Percentiles rank a stretch among this genome's conserved stretches.
Conservation (phyloP, 2,329 filamentous ascomycete genomes). For the Falciphora oryzae region DNA sequence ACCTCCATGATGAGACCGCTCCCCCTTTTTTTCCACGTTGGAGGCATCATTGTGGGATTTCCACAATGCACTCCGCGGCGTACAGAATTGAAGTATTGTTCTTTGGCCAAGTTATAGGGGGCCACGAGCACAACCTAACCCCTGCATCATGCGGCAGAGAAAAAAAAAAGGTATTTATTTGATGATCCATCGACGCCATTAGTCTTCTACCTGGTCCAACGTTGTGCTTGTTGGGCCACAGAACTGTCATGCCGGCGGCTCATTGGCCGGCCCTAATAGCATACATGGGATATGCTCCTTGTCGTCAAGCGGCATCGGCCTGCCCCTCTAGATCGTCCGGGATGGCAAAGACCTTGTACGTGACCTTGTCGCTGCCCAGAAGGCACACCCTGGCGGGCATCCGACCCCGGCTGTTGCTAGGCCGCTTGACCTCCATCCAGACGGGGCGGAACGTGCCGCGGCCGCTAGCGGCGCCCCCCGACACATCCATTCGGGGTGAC, state of each 20-base stretch:
- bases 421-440: slow-evolving; percentile 46
- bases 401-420: slow-evolving; percentile 36
- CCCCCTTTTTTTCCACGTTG: background rate
- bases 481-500: background rate
- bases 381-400: slow-evolving; percentile 46
- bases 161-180: too few relatives aligned
- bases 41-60: background rate
- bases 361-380: slow-evolving; percentile 40
- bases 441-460: slow-evolving; percentile 30
- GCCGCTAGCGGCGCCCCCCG: slow-evolving; percentile 8
- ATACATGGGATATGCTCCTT: too few relatives aligned
- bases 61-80: background rate
- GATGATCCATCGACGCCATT: too few relatives aligned
- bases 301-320: background rate
- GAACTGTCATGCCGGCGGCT: background rate
- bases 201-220: too few relatives aligned
- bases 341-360: slow-evolving; percentile 42
- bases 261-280: background rate
- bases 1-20: background rate
- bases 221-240: too few relatives aligned
- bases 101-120: too few relatives aligned
- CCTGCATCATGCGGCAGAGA: background rate
- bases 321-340: slow-evolving; percentile 20
- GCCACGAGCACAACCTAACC: too few relatives aligned
- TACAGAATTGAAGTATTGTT: background rate